Evolutionary conservation across 2,329 filamentous ascomycete genomes (phyloP).

Genomic region (Calonectria fujianensis): DNA sequence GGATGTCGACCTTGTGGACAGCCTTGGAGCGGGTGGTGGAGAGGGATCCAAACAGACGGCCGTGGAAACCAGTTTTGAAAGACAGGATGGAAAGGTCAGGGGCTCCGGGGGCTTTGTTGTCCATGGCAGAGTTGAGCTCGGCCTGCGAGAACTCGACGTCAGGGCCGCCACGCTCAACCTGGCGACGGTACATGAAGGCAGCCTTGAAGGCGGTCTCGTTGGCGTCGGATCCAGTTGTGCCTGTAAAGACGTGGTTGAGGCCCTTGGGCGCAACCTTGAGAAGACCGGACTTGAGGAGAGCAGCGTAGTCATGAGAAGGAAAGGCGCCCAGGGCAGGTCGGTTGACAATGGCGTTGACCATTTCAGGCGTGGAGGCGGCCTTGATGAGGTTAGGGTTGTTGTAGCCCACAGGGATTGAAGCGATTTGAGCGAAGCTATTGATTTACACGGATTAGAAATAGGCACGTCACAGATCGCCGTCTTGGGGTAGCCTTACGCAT

Average conservation of each 20-base stretch:
- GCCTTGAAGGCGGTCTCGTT: conserved; percentile 98
- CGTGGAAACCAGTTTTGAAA: conserved; percentile 93
- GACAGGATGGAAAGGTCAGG: conserved; percentile 88
- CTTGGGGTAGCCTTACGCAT: conserved; percentile 72
- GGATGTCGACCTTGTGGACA: conserved; percentile 96
- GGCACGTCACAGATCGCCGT: neutral
- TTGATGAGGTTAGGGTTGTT: conserved; percentile 87
- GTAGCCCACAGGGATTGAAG: conserved; percentile 93
- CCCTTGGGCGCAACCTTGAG: conserved; percentile 89
- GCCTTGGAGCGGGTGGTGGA: conserved; percentile 94
- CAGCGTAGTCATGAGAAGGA: conserved; percentile 88
- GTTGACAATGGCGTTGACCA: conserved; percentile 89
- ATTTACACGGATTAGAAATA: conserved; percentile 33
- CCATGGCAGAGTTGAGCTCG: conserved; percentile 85
- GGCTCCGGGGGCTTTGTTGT: conserved; percentile 85
- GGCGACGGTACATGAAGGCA: conserved; percentile 93
- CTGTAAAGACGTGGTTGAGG: conserved; percentile 92
- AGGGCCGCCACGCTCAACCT: conserved; percentile 85
- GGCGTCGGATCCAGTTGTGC: conserved; percentile 91
- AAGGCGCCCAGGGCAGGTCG: conserved; percentile 94
- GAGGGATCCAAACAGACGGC: conserved; percentile 89
- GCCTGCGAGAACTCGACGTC: conserved; percentile 86
- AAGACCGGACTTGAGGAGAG: conserved; percentile 86
- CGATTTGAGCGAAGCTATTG: conserved; percentile 89
- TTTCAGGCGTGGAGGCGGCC: conserved; percentile 84